Evolutionary conservation across 768 basidiomycete species (phyloP), one percentile per base, ranked within the genome.

Genomic region (Naganishia vaughanmartiniae): DNA sequence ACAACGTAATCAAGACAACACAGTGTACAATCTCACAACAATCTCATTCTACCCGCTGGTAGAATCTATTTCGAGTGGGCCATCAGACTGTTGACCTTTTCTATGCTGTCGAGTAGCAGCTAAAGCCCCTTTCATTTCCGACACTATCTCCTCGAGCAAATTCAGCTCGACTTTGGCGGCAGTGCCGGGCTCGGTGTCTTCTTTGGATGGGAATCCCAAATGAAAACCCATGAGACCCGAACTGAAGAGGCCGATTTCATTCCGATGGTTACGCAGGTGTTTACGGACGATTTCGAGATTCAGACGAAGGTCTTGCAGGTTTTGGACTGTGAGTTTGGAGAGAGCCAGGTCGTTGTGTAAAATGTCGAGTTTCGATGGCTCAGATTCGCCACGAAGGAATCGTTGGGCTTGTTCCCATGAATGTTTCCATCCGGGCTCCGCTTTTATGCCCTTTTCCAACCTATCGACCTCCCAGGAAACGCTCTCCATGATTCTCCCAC

Each of bases 181-280:
- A 17, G 60, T 30, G 4, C 60, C 60, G 26, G 60, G 39, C 19
- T 63, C 60, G 12, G 39, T 45, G 4, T 63, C 60, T 19, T 63
- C 60, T 63, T 42, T 42, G 28, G 60, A 42, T 6, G 60, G 60
- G 39, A 63, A 54, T 12, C 71, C 71, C 10, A 72, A 39, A 53
- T 72, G 71, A 42, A 72, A 72, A 26, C 71, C 71, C 67, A 68
- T 69, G 33, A 72, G 31, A 17, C 58, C 58, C 10, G 71, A 67
- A 30, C 46, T 55, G 34, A 69, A 69, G 21, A 51, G 46, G 2
- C 67, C 66, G 21, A 72, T 53, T n/a, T 72, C 57, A 24, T 68
- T 69, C 9, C 71, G 55, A 58, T 72, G 71, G 12, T 45, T 36
- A 5, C 53, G 54, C 24, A 72, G 26, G 48, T 69, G 33, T 31